Conservation (phyloP, 208 protist genomes). For the Angomonas ambiguus region DNA sequence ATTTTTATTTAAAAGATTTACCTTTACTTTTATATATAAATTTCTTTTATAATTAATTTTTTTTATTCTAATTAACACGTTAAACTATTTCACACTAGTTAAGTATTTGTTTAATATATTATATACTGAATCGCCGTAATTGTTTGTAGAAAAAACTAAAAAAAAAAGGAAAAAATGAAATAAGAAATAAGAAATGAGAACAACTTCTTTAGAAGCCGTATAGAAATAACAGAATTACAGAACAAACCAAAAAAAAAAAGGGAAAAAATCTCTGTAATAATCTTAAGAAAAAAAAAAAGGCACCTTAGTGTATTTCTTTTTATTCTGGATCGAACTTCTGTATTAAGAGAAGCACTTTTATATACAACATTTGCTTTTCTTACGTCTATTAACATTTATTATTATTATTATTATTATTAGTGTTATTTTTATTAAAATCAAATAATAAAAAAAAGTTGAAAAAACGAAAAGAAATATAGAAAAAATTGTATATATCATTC, state of each 20-base stretch:
- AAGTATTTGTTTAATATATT: too few relatives aligned
- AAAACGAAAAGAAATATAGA: too few relatives aligned
- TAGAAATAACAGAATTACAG: too few relatives aligned
- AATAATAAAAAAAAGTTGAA: too few relatives aligned
- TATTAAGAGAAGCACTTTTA: background rate
- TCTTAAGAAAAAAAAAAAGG: conserved; percentile 5
- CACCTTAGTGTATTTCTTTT: background rate
- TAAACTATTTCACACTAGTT: too few relatives aligned
- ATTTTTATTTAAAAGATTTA: conserved; percentile 1
- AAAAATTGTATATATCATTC: too few relatives aligned
- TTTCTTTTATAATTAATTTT: background rate
- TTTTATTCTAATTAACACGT: too few relatives aligned
- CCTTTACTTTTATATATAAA: conserved; percentile 1
- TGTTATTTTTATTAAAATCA: too few relatives aligned
- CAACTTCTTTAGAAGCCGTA: background rate
- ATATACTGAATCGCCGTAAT: too few relatives aligned
- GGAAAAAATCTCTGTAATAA: background rate
- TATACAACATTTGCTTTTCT: too few relatives aligned
- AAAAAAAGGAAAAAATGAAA: conserved; percentile 9
- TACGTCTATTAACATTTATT: background rate
- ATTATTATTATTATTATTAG: too few relatives aligned
- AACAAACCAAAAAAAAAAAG: background rate
- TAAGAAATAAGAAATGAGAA: background rate
- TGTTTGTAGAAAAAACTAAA: background rate
- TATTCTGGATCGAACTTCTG: background rate